Conservation (phyloP, 140 eudicot genomes). For the Anethum foeniculum region DNA sequence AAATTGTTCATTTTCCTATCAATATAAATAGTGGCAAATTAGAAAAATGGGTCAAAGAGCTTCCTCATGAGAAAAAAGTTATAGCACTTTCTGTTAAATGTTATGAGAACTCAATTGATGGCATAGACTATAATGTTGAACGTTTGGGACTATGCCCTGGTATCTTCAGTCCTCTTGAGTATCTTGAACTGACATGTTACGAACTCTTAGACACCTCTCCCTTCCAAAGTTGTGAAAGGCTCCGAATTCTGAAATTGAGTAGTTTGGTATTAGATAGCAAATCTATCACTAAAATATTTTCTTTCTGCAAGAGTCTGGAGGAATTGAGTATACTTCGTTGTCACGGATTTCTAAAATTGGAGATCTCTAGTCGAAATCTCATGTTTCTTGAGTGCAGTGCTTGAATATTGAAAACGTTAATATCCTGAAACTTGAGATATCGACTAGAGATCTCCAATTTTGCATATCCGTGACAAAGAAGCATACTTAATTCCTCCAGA, state of each 20-base stretch:
- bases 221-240: conserved; percentile 1
- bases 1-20: background rate
- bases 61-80: background rate
- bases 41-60: background rate
- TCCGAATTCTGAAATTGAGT: conserved; percentile 5
- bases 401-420: background rate
- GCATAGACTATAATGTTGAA: background rate
- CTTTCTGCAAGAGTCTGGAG: background rate
- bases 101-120: background rate
- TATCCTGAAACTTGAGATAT: conserved; percentile 3
- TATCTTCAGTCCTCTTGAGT: background rate
- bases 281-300: background rate
- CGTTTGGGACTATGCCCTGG: background rate
- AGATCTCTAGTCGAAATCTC: conserved; percentile 2
- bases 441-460: background rate
- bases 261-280: background rate
- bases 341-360: background rate
- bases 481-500: conserved; percentile 2
- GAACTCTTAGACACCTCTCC: background rate
- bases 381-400: background rate
- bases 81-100: background rate
- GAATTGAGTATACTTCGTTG: conserved; percentile 3
- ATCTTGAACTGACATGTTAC: conserved; percentile 2
- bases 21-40: background rate
- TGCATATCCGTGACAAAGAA: background rate